phyloP scores from a whole-genome alignment of 805 yeast species.

The Naumovozyma castellii region DNA sequence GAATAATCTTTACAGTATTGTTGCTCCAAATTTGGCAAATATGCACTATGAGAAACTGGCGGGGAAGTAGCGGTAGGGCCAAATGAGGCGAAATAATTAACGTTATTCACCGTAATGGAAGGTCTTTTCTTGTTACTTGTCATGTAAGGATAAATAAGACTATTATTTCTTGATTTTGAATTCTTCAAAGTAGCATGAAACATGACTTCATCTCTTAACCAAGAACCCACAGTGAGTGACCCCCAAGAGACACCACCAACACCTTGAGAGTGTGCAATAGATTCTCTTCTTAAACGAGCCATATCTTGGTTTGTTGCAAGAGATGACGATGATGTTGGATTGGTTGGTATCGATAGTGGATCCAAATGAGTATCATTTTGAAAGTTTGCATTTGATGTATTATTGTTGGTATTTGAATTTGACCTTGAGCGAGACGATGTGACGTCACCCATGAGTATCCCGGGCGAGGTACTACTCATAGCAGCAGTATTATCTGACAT shows the following conservation, averaged over 20 bases:
- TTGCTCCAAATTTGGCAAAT: constrained; percentile 87
- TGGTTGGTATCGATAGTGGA: background rate
- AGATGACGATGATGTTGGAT: background rate
- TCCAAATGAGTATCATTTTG: background rate
- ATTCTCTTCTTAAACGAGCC: constrained; percentile 43
- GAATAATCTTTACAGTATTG: constrained; percentile 94
- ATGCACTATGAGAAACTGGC: constrained; percentile 52
- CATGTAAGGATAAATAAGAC: background rate
- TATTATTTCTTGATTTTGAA: background rate
- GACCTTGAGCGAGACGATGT: background rate
- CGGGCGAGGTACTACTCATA: background rate
- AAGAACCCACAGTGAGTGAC: constrained; percentile 84
- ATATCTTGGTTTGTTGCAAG: background rate
- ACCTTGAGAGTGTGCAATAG: constrained; percentile 92
- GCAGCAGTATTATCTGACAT: background rate
- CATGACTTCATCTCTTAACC: constrained; percentile 91
- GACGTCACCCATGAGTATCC: background rate
- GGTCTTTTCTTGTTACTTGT: constrained; percentile 6
- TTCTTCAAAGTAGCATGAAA: constrained; percentile 32
- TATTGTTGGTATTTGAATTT: background rate
- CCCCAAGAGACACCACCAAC: constrained; percentile 99
- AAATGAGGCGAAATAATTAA: background rate
- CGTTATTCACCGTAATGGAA: constrained; percentile 5
- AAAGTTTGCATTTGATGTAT: background rate
- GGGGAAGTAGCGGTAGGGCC: background rate